These are phyloP conservation scores for Stevia rebaudiana DNA, from an alignment of 140 eudicot species.

Conservation along the genomic window DNA sequence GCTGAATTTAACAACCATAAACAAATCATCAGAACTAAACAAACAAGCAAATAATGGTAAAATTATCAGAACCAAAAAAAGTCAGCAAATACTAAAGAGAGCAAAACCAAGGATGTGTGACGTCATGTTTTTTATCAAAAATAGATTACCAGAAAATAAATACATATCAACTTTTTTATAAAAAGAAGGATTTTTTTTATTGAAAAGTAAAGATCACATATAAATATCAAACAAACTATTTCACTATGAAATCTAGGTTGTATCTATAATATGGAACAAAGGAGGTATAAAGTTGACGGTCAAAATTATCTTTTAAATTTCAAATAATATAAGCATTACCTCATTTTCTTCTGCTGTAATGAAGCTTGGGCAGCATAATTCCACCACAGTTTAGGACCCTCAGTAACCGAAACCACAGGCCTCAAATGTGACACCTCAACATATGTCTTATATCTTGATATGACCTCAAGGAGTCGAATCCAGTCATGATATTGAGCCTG, in stretches of 20 bases:
- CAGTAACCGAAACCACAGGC: slow-evolving; percentile 65
- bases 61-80: slow-evolving; percentile 8
- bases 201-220: background rate
- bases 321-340: slow-evolving; percentile 37
- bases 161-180: slow-evolving; percentile 1
- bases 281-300: background rate
- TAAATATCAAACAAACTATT: background rate
- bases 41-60: background rate
- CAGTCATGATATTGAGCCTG: slow-evolving; percentile 99
- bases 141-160: slow-evolving; percentile 11
- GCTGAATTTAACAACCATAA: slow-evolving; percentile 40
- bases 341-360: slow-evolving; percentile 82
- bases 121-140: slow-evolving; percentile 10
- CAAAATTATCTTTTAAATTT: slow-evolving; percentile 12
- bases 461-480: slow-evolving; percentile 89
- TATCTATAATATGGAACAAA: background rate
- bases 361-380: slow-evolving; percentile 83
- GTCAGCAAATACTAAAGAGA: background rate
- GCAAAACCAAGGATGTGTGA: slow-evolving; percentile 15
- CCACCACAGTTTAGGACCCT: slow-evolving; percentile 81
- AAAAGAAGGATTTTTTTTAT: background rate
- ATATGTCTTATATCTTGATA: slow-evolving; percentile 70
- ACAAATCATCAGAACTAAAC: slow-evolving; percentile 1
- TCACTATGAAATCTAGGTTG: slow-evolving; percentile 4
- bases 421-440: slow-evolving; percentile 91